Evolutionary conservation across 495 filamentous ascomycete genomes (phyloP).

Genomic region (Thozetella sp.): DNA sequence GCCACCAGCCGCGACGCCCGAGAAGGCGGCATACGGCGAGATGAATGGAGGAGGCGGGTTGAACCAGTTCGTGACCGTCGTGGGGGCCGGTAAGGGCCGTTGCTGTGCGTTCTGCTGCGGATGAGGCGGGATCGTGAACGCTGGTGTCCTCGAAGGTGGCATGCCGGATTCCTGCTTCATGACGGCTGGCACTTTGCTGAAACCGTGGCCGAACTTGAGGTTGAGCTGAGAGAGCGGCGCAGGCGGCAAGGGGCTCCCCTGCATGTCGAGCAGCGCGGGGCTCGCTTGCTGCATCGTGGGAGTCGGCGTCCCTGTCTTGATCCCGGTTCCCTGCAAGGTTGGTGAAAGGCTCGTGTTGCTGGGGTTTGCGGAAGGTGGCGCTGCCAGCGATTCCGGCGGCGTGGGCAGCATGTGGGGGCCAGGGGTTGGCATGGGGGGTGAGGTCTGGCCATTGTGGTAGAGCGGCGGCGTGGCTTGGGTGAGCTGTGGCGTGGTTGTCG

Average conservation of each 20-base stretch:
- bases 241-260: slow-evolving; percentile 13
- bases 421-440: slow-evolving; percentile 4
- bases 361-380: slow-evolving; percentile 12
- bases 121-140: slow-evolving; percentile 38
- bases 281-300: slow-evolving; percentile 17
- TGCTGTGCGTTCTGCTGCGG: slow-evolving; percentile 33
- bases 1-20: slow-evolving; percentile 1
- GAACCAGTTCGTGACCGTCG: slow-evolving; percentile 40
- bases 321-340: background rate
- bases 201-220: slow-evolving; percentile 16
- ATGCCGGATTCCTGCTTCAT: slow-evolving; percentile 13
- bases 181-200: background rate
- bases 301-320: slow-evolving; percentile 14
- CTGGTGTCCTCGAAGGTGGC: slow-evolving; percentile 17
- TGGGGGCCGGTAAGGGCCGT: slow-evolving; percentile 33
- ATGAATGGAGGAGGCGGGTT: slow-evolving; percentile 54
- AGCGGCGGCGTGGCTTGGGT: background rate
- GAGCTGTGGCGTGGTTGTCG: slow-evolving; percentile 8
- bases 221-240: slow-evolving; percentile 1
- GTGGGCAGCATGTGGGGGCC: slow-evolving; percentile 18
- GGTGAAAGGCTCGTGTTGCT: slow-evolving; percentile 18
- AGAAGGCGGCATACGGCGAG: slow-evolving; percentile 40
- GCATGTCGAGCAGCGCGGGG: slow-evolving; percentile 11
- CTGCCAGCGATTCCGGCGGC: slow-evolving; percentile 24
- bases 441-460: slow-evolving; percentile 8